Evolutionary conservation across 2,329 filamentous ascomycete species (phyloP).

Genomic region (Talaromyces sp.): DNA sequence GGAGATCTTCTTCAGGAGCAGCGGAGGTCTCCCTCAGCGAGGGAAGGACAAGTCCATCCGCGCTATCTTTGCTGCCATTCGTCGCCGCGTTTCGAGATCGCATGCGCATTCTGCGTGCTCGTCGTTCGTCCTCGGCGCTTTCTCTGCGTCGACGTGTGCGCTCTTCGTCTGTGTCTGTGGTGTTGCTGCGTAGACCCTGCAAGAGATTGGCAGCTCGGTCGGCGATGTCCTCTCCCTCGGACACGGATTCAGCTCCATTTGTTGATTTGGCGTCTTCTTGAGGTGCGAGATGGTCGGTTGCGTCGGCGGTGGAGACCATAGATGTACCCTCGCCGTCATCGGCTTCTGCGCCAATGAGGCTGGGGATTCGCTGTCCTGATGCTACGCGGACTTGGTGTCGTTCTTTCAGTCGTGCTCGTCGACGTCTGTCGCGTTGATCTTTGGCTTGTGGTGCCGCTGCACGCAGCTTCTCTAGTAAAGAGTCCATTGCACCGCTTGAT

Average conservation of each 20-base stretch:
- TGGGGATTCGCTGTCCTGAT: conserved; percentile 83
- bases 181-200: conserved; percentile 71
- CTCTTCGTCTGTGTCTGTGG: conserved; percentile 52
- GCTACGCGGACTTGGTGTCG: conserved; percentile 85
- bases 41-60: conserved; percentile 31
- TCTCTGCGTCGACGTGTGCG: conserved; percentile 65
- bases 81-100: conserved; percentile 59
- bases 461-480: conserved; percentile 86
- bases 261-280: conserved; percentile 35
- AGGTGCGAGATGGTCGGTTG: conserved; percentile 49
- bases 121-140: conserved; percentile 75
- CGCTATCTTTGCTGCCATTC: conserved; percentile 37
- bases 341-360: conserved; percentile 57
- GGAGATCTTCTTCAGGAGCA: conserved; percentile 23
- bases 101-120: conserved; percentile 56
- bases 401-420: conserved; percentile 84
- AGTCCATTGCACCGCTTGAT: conserved; percentile 91
- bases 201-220: conserved; percentile 79
- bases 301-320: conserved; percentile 33
- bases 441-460: conserved; percentile 86
- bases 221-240: conserved; percentile 69
- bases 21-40: conserved; percentile 35
- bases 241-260: conserved; percentile 35
- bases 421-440: conserved; percentile 83
- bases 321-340: conserved; percentile 40